These are phyloP conservation scores for Posidonia australis DNA, from an alignment of 106 monocot genomes.

Conservation along the genomic window DNA sequence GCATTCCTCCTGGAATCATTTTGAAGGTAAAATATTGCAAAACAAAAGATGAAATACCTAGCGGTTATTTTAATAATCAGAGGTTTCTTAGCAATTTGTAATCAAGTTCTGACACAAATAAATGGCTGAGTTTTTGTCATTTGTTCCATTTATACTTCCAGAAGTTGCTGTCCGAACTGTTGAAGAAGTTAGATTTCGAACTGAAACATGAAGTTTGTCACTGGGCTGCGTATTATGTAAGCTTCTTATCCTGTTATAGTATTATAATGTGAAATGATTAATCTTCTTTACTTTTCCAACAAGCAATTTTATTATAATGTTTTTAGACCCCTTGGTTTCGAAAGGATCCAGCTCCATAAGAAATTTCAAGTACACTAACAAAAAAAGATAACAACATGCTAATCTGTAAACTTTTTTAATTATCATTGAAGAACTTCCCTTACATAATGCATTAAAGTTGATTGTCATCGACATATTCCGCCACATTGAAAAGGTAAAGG, in stretches of 20 bases:
- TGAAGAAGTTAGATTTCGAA: slow-evolving; percentile 93
- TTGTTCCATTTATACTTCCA: slow-evolving; percentile 19
- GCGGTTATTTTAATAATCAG: neutral
- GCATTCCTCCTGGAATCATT: slow-evolving; percentile 90
- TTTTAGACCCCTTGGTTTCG: no score
- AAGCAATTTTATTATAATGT: no score
- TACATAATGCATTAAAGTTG: neutral
- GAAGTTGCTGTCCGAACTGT: slow-evolving; percentile 79
- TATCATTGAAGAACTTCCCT: neutral
- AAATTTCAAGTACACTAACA: no score
- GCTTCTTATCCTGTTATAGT: slow-evolving; percentile 7
- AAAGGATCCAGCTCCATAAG: no score
- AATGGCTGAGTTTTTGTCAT: no score
- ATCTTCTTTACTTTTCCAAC: no score
- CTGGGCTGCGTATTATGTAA: slow-evolving; percentile 98
- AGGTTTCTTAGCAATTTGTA: neutral
- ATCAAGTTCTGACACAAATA: neutral
- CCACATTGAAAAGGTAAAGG: no score
- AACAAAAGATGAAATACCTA: neutral
- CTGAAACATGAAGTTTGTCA: slow-evolving; percentile 98
- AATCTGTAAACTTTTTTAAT: no score
- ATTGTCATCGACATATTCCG: no score
- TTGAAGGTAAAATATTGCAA: slow-evolving; percentile 47
- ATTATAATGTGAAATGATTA: neutral
- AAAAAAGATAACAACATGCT: no score